Percentiles rank a stretch among this genome's conserved stretches.
Conservation (phyloP, 176 grass and related monocot species). For the Canna indica region DNA sequence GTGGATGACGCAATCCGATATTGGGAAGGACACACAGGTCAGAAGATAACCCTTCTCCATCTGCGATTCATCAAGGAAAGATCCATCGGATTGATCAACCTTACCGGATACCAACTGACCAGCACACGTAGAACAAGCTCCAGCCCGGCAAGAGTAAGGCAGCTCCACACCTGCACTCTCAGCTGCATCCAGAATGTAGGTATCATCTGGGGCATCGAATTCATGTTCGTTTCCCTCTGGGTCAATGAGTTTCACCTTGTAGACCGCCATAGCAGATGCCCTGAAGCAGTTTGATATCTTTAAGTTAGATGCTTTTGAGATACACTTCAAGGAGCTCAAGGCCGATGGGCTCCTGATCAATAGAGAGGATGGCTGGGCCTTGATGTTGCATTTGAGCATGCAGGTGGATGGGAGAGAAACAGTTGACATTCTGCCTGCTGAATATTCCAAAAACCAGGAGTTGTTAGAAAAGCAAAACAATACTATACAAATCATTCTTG, state of each 20-base stretch:
- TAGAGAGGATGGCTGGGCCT: constrained; percentile 16
- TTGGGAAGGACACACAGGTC: constrained; percentile 80
- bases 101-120: constrained; percentile 40
- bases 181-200: constrained; percentile 71
- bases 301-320: constrained; percentile 18
- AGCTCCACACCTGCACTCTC: constrained; percentile 58
- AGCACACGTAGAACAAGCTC: constrained; percentile 75
- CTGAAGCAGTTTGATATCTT: constrained; percentile 39
- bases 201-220: constrained; percentile 67
- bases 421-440: constrained; percentile 34
- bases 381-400: constrained; percentile 26
- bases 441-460: too few relatives aligned
- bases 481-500: background rate
- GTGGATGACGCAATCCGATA: constrained; percentile 62
- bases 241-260: constrained; percentile 70
- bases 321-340: constrained; percentile 36
- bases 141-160: constrained; percentile 84
- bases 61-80: constrained; percentile 71
- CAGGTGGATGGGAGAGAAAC: constrained; percentile 29
- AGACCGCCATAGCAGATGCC: constrained; percentile 43
- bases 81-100: constrained; percentile 81
- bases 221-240: constrained; percentile 44
- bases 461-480: too few relatives aligned
- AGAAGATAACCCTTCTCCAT: constrained; percentile 60
- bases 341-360: constrained; percentile 28